Base-by-base conservation (phyloP, 1,284 basidiomycete genomes). In the Sutorius eximius region DNA sequence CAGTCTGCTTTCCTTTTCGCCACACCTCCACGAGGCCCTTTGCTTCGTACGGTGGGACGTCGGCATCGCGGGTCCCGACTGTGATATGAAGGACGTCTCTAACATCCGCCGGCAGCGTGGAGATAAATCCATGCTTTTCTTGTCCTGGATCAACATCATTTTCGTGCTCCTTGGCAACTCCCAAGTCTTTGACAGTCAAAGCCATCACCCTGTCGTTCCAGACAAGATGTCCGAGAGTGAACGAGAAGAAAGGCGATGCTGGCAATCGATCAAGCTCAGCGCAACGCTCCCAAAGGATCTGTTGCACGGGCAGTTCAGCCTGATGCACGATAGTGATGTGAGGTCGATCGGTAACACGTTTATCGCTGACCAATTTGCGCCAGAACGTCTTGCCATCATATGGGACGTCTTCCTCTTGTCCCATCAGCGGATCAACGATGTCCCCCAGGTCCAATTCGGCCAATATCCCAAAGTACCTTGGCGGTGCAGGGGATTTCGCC, bases 271-370 rank as follows among this genome's bases (percentile, higher is more conserved):
- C 74, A 11, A 93, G 70, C 8, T 60, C 65, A 20, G 67, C 62
- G 62, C 90, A 94, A 16, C 74, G 72, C 8, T 86, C 78, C 93
- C 93, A 95, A 3, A 92, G 71, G 68, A 53, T 71, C 52, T 4
- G 3, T 38, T 80, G 81, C 6, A 53, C 74, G 5, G 79, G 76
- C 5, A 89, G 75, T 24, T 73, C 69, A 27, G 86, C 87, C 58
- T 74, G 72, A 70, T 99, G 96, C 9, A 89, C 85, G 51, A 98
- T 75, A 0, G 96, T 98, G 52, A 98, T 77, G 70, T 99, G 96
- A 1, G 95, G 94, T 5, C 78, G 72, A 13, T 69, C 62, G 3
- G 82, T 73, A 20, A 96, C 68, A 13, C 93, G 77, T 3, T 76
- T 66, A 0, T 71, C 69, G 7, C 54, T 54, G 38, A 79, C 75